phyloP scores from a whole-genome alignment of 495 filamentous ascomycete species.

The Pyrenula massariospora region DNA sequence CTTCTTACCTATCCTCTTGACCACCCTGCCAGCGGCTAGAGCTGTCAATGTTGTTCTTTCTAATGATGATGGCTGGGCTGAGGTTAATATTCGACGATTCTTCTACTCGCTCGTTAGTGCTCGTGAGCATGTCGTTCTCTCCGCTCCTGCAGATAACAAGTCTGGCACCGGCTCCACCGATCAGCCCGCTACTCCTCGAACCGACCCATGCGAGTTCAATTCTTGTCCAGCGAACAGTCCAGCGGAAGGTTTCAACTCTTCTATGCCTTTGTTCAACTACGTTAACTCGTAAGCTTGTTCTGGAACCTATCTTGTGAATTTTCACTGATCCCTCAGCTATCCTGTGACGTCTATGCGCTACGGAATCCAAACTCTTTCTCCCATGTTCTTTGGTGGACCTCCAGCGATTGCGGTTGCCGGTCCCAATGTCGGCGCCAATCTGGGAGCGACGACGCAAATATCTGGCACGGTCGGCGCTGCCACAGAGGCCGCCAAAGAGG shows the following conservation, averaged over 20 bases:
- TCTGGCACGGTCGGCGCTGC: slow-evolving; percentile 55
- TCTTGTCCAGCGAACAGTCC: slow-evolving; percentile 45
- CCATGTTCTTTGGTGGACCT: slow-evolving; percentile 34
- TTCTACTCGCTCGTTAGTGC: slow-evolving; percentile 36
- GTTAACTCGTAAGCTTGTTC: slow-evolving; percentile 38
- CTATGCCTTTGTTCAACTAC: slow-evolving; percentile 49
- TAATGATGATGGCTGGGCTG: slow-evolving; percentile 66
- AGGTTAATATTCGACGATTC: slow-evolving; percentile 47
- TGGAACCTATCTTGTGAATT: background rate
- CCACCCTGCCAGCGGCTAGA: slow-evolving; percentile 7
- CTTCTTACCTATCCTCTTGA: background rate
- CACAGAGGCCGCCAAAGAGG: slow-evolving; percentile 40
- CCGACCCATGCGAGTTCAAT: slow-evolving; percentile 40
- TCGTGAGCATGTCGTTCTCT: slow-evolving; percentile 48
- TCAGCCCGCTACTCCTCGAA: slow-evolving; percentile 27
- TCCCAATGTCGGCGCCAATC: slow-evolving; percentile 50
- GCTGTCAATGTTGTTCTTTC: slow-evolving; percentile 48
- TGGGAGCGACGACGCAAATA: slow-evolving; percentile 37
- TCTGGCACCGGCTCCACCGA: slow-evolving; percentile 50
- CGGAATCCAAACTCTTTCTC: slow-evolving; percentile 44
- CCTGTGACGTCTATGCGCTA: slow-evolving; percentile 53
- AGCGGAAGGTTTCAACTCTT: slow-evolving; percentile 40
- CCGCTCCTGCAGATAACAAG: slow-evolving; percentile 51
- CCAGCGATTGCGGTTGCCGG: slow-evolving; percentile 53
- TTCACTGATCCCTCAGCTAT: slow-evolving; percentile 24